Base-by-base conservation (phyloP, 2,329 filamentous ascomycete genomes). In the Phaeoacremonium minimum region DNA sequence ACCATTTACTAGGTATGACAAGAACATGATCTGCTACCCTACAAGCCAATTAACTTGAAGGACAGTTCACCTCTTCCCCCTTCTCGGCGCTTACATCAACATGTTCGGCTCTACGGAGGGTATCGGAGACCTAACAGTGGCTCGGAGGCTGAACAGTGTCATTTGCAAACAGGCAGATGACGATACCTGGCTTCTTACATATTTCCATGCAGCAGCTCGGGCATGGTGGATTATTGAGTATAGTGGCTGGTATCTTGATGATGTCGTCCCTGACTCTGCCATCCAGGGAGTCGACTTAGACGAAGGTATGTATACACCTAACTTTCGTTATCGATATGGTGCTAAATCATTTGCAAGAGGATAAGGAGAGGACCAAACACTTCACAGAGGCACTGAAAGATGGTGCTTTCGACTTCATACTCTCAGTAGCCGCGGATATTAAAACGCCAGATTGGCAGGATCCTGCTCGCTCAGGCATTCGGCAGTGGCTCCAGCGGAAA, bases 161-260 rank as follows among this genome's bases (percentile, higher is more conserved):
- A 71, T 96, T 15, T 79, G 83, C 46, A 73, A 76, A 26, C 73
- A 76, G 14, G 67, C 77, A 31, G 85, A 89, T 33, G 77, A 80
- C 41, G 69, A 83, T 29, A 65, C 73, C 13, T 95, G 89, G 86
- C 70, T 75, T 15, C 58, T 95, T 28, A 71, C 82, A 13, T 84
- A 83, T 48, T 73, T 97, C 11, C 84, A 90, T 49, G 87, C 90
- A 31, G 84, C 87, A 4, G 75, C 90, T 11, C 75, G 79, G 37
- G 78, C 84, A 5, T 89, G 87, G 75, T 98, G 93, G 93, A 74
- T 96, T 32, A 83, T 87, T 19, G 89, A 97, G 53, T 96, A 96
- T 61, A 93, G 87, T 47, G 87, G 88, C 4, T 87, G 88, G 70
- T 95, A 90, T 56, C 73, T 87, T 40, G 88, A 95, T 48, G 77